Evolutionary conservation across 306 rosid genomes (phyloP).

Genomic region (Hylodesmum podocarpum): DNA sequence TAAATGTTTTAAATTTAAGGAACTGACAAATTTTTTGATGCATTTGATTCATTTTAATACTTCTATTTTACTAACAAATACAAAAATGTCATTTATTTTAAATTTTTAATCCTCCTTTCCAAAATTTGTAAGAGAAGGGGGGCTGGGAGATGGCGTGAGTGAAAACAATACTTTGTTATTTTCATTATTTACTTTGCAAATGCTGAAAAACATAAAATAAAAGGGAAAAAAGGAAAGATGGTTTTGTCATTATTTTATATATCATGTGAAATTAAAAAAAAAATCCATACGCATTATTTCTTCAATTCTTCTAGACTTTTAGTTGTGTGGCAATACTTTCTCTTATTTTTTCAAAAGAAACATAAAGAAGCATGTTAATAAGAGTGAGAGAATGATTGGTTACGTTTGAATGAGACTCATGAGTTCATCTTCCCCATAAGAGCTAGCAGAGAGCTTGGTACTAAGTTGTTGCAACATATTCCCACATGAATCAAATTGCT

Average conservation of each 20-base stretch:
- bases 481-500: slow-evolving; percentile 93
- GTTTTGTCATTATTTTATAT: neutral
- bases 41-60: neutral
- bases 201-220: neutral
- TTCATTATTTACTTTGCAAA: neutral
- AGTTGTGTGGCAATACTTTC: neutral
- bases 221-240: neutral
- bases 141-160: neutral
- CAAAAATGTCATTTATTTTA: neutral
- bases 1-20: neutral
- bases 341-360: neutral
- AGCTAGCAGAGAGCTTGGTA: slow-evolving; percentile 83
- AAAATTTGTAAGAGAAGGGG: neutral
- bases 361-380: neutral
- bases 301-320: neutral
- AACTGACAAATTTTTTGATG: neutral
- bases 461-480: slow-evolving; percentile 67
- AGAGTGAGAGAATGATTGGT: neutral
- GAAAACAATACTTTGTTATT: neutral
- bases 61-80: neutral
- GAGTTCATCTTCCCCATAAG: slow-evolving; percentile 95
- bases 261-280: neutral
- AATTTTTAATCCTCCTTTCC: neutral
- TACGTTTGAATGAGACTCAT: slow-evolving; percentile 95
- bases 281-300: neutral